Evolutionary conservation across 805 yeast genomes (phyloP), one percentile per base, ranked within the genome.

Genomic region (Yarrowia phangngaensis): DNA sequence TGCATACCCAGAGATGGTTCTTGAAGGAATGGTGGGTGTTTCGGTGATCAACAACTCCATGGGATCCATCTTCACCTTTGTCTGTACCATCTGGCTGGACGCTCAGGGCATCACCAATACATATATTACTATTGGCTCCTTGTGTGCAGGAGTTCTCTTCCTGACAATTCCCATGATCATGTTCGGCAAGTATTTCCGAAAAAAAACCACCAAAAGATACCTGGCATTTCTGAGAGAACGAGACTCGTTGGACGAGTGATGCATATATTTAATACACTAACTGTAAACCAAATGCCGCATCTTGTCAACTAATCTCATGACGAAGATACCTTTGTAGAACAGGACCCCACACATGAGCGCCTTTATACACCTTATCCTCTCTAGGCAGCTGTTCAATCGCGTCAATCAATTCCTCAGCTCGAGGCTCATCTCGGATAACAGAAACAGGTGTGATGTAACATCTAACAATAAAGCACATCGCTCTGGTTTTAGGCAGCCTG

Each of bases 271-370:
- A 8, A 22, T 22, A 9, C 24, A 22, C 9, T 20, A 20, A 11
- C 12, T 13, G 24, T 32, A 24, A 20, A 20, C 17, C 22, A 30
- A 20, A 16, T 30, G 33, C 30, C 12, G 3, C 32, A 14, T 28
- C 17, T 13, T 7, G 9, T 28, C 12, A 27, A 11, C 28, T 27
- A 38, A 27, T 24, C 14, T 38, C 45, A 15, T 32, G 12, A 6
- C 45, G 26, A 22, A 38, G 8, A 19, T 38, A 38, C 32, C 27
- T 22, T 24, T 38, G 45, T 17, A 38, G 7, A 3, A 38, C 45
- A 0, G 75, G 76, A 0, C 89, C 86, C 88, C 92, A 84, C 53
- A 70, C 79, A 2, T 72, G 71, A 20, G 76, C 70, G 51, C 76
- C 70, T 61, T 84, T 84, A 66, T 84, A 84, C 17, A 67, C 65